phyloP scores from a whole-genome alignment of 306 rosid species.

The Pyrus communis region DNA sequence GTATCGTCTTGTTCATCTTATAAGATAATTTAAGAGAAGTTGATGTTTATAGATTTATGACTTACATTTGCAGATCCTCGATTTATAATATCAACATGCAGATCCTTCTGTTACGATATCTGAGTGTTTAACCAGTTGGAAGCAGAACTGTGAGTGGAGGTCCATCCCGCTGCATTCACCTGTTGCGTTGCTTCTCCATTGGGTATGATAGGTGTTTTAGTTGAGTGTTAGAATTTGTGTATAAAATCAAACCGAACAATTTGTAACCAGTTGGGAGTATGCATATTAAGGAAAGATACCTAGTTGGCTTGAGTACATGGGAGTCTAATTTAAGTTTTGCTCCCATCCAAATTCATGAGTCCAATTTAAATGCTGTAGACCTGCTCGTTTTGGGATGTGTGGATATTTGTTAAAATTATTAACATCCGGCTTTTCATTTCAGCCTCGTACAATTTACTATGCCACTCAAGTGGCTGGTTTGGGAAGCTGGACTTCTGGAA shows the following conservation, averaged over 20 bases:
- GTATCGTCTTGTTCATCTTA: slow-evolving; percentile 38
- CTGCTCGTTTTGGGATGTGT: background rate
- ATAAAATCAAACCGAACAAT: background rate
- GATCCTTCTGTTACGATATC: slow-evolving; percentile 43
- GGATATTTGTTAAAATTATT: background rate
- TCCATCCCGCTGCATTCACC: slow-evolving; percentile 65
- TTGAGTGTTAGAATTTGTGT: slow-evolving; percentile 5
- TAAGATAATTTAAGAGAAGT: slow-evolving; percentile 4
- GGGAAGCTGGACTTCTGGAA: slow-evolving; percentile 38
- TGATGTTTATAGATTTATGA: slow-evolving; percentile 6
- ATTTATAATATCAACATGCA: slow-evolving; percentile 31
- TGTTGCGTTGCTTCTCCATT: slow-evolving; percentile 80
- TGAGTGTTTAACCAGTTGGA: slow-evolving; percentile 55
- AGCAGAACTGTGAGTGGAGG: slow-evolving; percentile 82
- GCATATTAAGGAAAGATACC: background rate
- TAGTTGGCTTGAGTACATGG: background rate
- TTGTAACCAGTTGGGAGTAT: background rate
- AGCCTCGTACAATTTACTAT: slow-evolving; percentile 73
- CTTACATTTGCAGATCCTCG: slow-evolving; percentile 48
- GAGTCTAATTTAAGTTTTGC: background rate
- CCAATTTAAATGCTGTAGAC: background rate
- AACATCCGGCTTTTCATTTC: slow-evolving; percentile 15
- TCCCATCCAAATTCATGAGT: background rate
- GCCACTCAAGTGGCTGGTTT: slow-evolving; percentile 54
- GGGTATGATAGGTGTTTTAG: slow-evolving; percentile 46